Evolutionary conservation across 2,329 filamentous ascomycete species (phyloP).

Genomic region (Camillea tinctor): DNA sequence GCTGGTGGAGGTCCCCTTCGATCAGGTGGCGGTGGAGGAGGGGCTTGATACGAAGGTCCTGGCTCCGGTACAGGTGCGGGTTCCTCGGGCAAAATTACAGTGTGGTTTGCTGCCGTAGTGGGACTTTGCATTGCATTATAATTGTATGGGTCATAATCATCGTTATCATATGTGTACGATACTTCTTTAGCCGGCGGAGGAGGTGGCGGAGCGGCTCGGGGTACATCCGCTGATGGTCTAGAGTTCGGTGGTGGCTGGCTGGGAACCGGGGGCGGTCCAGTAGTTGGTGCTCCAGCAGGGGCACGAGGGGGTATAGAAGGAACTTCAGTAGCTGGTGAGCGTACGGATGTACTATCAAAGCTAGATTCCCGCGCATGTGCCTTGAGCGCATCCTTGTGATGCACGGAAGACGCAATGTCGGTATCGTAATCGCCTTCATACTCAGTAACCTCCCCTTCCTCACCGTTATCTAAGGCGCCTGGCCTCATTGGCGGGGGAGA

Average conservation of each 20-base stretch:
- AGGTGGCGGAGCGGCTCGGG: constrained; percentile 68
- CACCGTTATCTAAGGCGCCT: constrained; percentile 51
- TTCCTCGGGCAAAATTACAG: constrained; percentile 44
- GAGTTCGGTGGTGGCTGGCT: constrained; percentile 51
- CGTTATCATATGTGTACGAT: constrained; percentile 46
- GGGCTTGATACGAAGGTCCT: constrained; percentile 43
- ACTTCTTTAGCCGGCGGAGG: constrained; percentile 52
- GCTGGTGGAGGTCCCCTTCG: constrained; percentile 44
- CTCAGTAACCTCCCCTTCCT: constrained; percentile 80
- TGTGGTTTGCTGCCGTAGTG: constrained; percentile 30
- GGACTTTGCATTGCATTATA: constrained; percentile 41
- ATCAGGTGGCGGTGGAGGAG: constrained; percentile 43
- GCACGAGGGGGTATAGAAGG: constrained; percentile 56
- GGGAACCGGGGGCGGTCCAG: constrained; percentile 64
- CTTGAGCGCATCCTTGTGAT: constrained; percentile 90
- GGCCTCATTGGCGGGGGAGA: constrained; percentile 42
- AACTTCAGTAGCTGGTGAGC: constrained; percentile 49
- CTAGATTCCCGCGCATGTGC: constrained; percentile 76
- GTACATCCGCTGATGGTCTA: constrained; percentile 67
- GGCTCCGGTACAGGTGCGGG: constrained; percentile 48
- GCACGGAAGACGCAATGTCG: constrained; percentile 90
- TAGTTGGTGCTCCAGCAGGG: constrained; percentile 56
- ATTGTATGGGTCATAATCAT: constrained; percentile 70
- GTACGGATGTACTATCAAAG: constrained; percentile 61
- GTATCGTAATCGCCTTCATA: constrained; percentile 99